Conservation (phyloP, 1,139 yeast species). For the Nadsonia commutata region DNA sequence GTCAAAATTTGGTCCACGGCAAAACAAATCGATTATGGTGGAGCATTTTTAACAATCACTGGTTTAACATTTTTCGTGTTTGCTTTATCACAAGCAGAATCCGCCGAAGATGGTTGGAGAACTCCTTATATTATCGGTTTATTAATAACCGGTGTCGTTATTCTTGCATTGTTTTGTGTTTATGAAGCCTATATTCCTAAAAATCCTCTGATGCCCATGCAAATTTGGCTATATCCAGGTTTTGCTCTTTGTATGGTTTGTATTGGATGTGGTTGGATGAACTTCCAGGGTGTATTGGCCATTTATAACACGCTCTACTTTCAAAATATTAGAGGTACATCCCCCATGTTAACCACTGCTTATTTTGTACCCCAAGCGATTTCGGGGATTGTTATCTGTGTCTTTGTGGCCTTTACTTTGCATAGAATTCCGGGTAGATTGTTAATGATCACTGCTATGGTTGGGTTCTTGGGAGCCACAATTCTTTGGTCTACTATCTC, state of each 20-base stretch:
- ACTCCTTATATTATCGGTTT: slow-evolving; percentile 33
- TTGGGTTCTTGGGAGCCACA: slow-evolving; percentile 23
- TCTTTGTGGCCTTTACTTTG: slow-evolving; percentile 30
- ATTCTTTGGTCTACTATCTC: slow-evolving; percentile 29
- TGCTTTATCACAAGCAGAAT: slow-evolving; percentile 29
- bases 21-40: slow-evolving; percentile 25
- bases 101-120: slow-evolving; percentile 28
- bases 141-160: slow-evolving; percentile 25
- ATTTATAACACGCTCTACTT: slow-evolving; percentile 29
- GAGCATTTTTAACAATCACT: slow-evolving; percentile 25
- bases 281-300: slow-evolving; percentile 26
- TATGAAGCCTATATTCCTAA: slow-evolving; percentile 27
- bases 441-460: slow-evolving; percentile 23
- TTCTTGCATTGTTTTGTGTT: slow-evolving; percentile 23
- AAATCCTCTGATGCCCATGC: slow-evolving; percentile 33
- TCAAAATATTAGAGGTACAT: slow-evolving; percentile 24
- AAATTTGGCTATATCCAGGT: slow-evolving; percentile 25
- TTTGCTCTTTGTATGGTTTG: slow-evolving; percentile 27
- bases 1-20: slow-evolving; percentile 12
- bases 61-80: slow-evolving; percentile 30
- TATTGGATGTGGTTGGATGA: slow-evolving; percentile 25
- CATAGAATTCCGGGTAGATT: slow-evolving; percentile 28
- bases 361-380: slow-evolving; percentile 27
- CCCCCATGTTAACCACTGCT: slow-evolving; percentile 28
- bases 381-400: slow-evolving; percentile 25